A percentile compares a stretch with the other conserved stretches of the same genome.
Evolutionary conservation across 73 alveolate species (phyloP).

Genomic region (Diophrys sp.): DNA sequence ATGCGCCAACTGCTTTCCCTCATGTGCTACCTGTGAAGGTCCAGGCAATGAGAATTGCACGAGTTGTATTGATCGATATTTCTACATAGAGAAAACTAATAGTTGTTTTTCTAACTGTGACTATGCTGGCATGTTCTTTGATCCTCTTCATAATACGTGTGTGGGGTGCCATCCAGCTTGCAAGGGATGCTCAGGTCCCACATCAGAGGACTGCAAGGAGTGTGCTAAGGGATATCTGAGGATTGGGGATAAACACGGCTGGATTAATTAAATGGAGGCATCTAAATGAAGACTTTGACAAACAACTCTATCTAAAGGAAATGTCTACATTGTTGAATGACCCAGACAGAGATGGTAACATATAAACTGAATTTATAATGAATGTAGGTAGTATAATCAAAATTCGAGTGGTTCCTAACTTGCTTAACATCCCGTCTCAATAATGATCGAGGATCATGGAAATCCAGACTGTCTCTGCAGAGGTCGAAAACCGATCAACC

Average conservation of each 20-base stretch:
- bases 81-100: neutral
- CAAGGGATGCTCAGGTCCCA: neutral
- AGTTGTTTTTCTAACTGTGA: neutral
- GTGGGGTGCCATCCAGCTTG: neutral
- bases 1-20: neutral
- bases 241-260: neutral
- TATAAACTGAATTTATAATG: too few relatives aligned
- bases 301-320: too few relatives aligned
- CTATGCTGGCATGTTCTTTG: neutral
- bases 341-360: too few relatives aligned
- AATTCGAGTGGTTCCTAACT: too few relatives aligned
- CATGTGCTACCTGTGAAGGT: neutral
- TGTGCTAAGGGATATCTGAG: neutral
- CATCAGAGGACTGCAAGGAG: neutral
- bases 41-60: slow-evolving; percentile 1
- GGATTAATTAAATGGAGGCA: too few relatives aligned
- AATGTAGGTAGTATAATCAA: too few relatives aligned
- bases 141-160: neutral
- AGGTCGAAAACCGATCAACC: too few relatives aligned
- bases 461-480: too few relatives aligned
- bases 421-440: too few relatives aligned
- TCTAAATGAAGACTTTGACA: too few relatives aligned
- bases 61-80: neutral
- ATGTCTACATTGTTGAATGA: too few relatives aligned
- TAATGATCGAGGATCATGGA: too few relatives aligned